Percentiles rank a stretch among this genome's conserved stretches.
Conservation (phyloP, 2,329 filamentous ascomycete genomes). For the Ceratocystis lukuohia region DNA sequence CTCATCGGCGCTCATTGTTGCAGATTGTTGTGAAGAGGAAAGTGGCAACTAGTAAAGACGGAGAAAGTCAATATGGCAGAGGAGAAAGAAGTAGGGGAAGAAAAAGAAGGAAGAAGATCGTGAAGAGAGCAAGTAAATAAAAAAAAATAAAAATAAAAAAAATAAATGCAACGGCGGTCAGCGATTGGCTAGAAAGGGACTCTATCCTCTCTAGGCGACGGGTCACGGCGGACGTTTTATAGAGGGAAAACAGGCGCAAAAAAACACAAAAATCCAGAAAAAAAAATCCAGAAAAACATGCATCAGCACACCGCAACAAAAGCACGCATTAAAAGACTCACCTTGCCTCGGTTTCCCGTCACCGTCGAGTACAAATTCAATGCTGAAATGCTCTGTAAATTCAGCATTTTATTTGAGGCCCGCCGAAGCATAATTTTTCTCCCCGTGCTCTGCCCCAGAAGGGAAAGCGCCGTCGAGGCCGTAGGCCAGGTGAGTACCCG, state of each 20-base stretch:
- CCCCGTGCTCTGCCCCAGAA: constrained; percentile 1
- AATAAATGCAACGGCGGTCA: neutral
- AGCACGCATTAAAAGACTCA: neutral
- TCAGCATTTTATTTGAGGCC: neutral
- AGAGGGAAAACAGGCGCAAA: neutral
- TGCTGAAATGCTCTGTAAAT: neutral
- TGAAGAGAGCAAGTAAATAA: constrained; percentile 1
- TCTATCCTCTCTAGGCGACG: neutral
- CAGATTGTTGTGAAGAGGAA: constrained; percentile 15
- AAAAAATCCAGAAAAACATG: neutral
- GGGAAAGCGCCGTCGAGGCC: neutral
- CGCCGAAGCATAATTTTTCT: constrained; percentile 5
- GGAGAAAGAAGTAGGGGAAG: neutral
- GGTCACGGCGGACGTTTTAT: neutral
- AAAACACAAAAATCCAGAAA: neutral
- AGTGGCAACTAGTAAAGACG: neutral
- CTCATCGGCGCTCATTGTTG: constrained; percentile 35
- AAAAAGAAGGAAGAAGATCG: neutral
- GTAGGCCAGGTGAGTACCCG: neutral
- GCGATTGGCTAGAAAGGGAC: neutral
- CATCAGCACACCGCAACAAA: too few species aligned
- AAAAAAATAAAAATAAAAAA: neutral
- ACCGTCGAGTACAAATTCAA: neutral
- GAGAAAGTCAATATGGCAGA: neutral
- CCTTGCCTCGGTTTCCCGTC: neutral